Percentiles rank a stretch among this genome's conserved stretches.
Evolutionary conservation across 2,329 filamentous ascomycete species (phyloP).

Genomic region (Xylariomycetidae sp.): DNA sequence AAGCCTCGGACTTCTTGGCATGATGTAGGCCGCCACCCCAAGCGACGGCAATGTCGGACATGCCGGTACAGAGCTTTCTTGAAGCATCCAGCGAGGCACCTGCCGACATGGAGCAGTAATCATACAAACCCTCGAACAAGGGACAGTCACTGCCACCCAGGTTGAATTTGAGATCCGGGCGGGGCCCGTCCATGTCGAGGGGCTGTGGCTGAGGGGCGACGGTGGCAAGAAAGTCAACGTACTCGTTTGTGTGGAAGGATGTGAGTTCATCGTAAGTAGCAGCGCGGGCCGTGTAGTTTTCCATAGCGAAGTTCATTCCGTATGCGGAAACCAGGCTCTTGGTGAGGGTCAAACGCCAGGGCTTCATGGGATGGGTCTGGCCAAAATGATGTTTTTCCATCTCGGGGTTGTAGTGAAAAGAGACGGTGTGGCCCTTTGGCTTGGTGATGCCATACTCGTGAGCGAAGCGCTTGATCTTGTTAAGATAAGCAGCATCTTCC

Average conservation of each 20-base stretch:
- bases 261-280: conserved; percentile 86
- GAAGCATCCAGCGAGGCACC: conserved; percentile 89
- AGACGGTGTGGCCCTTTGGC: conserved; percentile 84
- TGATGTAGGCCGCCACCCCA: conserved; percentile 97
- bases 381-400: conserved; percentile 98
- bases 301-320: conserved; percentile 95
- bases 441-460: conserved; percentile 66
- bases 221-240: conserved; percentile 80
- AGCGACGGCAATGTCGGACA: conserved; percentile 94
- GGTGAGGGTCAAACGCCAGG: conserved; percentile 91
- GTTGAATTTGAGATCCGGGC: conserved; percentile 71
- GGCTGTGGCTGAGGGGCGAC: conserved; percentile 61
- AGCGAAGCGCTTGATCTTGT: conserved; percentile 53
- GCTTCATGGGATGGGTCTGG: conserved; percentile 97
- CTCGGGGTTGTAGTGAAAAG: conserved; percentile 90
- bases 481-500: conserved; percentile 53
- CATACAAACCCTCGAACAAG: conserved; percentile 90
- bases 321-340: conserved; percentile 94
- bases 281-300: conserved; percentile 78
- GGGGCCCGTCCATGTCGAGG: conserved; percentile 60
- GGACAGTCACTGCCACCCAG: conserved; percentile 90
- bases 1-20: conserved; percentile 89
- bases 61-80: conserved; percentile 76
- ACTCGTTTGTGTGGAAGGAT: conserved; percentile 82
- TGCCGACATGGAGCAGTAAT: conserved; percentile 91